Evolutionary conservation across 2,329 filamentous ascomycete genomes (phyloP), one percentile per base, ranked within the genome.

Genomic region (Hortaea werneckii): DNA sequence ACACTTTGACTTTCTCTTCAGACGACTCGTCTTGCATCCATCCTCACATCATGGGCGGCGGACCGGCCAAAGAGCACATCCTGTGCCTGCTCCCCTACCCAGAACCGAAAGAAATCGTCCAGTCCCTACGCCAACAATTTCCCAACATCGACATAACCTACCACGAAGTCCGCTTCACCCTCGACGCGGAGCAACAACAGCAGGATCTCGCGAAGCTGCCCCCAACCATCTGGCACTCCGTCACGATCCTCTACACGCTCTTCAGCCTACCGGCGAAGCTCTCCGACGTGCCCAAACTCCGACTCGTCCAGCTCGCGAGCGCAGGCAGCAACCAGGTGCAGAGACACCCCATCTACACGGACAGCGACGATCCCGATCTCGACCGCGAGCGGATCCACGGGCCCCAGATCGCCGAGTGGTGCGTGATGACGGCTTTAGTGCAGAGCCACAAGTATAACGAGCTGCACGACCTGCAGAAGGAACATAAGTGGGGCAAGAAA

Each of bases 341-440:
- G 34, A 57, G 69, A n/a, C 64, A 74, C 45, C 76, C 76, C 0
- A 69, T 80, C 37, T 72, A 77, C 50, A 75, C 64, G 5, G 62
- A 72, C 40, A 73, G 69, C 10, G 57, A 73, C 27, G n/a, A 72
- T 80, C 42, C 67, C 72, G 1, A 65, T 81, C 46, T 75, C 75
- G 3, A 78, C 73, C 3, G 71, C 69, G 30, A 74, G 71, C 4
- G 73, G 26, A 73, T 80, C 40, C 77, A 80, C 55, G 78, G 77
- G 1, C 80, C 80, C 0, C 77, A 80, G 46, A 83, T 83, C 42
- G 71, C 79, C 0, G 80, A 83, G 65, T 84, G 80, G 79, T 75
- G 79, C 9, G 62, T 82, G 28, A 70, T 82, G 71, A 81, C 80
- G 54, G 72, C 75, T 44, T 65, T 83, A 2, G 68, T 74, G n/a